Evolutionary conservation across 371 early-diverging fungal genomes (phyloP), one percentile per base, ranked within the genome.

Genomic region (Mucor plumbeus): DNA sequence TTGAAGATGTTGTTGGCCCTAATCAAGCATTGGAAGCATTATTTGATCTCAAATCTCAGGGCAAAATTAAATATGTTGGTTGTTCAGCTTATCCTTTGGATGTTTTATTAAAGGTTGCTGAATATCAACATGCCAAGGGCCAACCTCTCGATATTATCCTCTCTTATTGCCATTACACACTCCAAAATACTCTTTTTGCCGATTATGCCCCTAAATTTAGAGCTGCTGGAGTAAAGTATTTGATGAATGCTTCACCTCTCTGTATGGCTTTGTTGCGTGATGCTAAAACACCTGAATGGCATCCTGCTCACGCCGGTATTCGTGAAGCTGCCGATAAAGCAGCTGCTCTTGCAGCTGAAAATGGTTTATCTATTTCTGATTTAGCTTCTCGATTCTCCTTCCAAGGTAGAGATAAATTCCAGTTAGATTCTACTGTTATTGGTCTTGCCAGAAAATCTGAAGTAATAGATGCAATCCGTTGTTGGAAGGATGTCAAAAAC

Each of bases 41-140:
- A 33, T 91, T 90, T 73, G 75, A 85, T 44, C 76, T 94, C 34
- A 92, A 94, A 76, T 64, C 69, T 6, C 77, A 88, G 69, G 91
- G 91, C 10, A 75, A 85, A 47, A 83, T 93, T 41, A 85, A 84
- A 40, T 82, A 86, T 53, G 92, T 93, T 13, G 94, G 94, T 7
- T 87, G 88, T 60, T 91, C 91, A 58, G 93, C 88, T 3, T 93
- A 92, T 73, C 92, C 94, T 3, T 71, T 93, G 7, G 83, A 88
- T 6, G 84, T 88, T 2, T 70, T 93, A n/a, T 68, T 89, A 38
- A 83, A 81, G 55, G 88, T 93, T 43, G 88, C 92, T 0, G 73
- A 85, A 61, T 66, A 86, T n/a, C 91, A 91, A 67, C 73, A 83
- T 34, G 70, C 78, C 19, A 76, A 82, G n/a, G 84, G 85, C 0